These are phyloP conservation scores for Lecanicillium sp. DNA, from an alignment of 2,329 filamentous ascomycete genomes.

Conservation along the genomic window DNA sequence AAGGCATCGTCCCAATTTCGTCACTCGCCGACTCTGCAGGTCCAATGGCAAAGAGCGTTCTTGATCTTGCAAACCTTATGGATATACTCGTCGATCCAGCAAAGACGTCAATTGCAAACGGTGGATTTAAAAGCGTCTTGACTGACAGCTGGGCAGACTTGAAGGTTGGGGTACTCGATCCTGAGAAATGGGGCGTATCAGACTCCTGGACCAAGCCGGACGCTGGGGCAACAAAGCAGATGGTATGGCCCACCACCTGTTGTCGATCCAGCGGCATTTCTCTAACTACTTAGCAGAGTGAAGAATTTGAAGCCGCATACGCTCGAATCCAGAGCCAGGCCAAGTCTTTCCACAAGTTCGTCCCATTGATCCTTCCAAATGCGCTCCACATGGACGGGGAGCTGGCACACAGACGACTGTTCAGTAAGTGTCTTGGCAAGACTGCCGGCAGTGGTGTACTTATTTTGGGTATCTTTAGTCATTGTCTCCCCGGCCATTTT, in stretches of 20 bases:
- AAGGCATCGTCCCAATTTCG: constrained; percentile 5
- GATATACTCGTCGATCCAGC: constrained; percentile 6
- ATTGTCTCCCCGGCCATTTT: constrained; percentile 2
- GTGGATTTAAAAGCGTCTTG: background rate
- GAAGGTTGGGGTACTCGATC: constrained; percentile 9
- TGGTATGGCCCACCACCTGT: background rate
- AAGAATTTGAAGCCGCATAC: background rate
- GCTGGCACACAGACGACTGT: background rate
- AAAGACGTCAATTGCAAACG: background rate
- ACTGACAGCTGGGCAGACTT: constrained; percentile 4
- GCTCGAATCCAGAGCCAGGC: constrained; percentile 1
- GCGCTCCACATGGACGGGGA: constrained; percentile 1
- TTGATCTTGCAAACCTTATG: background rate
- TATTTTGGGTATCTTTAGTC: background rate
- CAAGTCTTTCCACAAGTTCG: constrained; percentile 2
- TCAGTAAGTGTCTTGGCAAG: background rate
- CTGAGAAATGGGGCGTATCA: constrained; percentile 10
- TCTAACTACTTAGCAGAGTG: background rate
- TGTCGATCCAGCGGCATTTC: background rate
- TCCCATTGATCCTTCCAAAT: background rate
- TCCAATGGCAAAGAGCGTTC: constrained; percentile 5
- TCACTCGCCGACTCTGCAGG: constrained; percentile 2
- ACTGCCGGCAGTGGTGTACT: background rate
- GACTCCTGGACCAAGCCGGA: no score
- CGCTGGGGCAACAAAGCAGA: background rate